Evolutionary conservation across 345 rosid species (phyloP), one percentile per base, ranked within the genome.

Genomic region (Eucalyptus sideroxylon): DNA sequence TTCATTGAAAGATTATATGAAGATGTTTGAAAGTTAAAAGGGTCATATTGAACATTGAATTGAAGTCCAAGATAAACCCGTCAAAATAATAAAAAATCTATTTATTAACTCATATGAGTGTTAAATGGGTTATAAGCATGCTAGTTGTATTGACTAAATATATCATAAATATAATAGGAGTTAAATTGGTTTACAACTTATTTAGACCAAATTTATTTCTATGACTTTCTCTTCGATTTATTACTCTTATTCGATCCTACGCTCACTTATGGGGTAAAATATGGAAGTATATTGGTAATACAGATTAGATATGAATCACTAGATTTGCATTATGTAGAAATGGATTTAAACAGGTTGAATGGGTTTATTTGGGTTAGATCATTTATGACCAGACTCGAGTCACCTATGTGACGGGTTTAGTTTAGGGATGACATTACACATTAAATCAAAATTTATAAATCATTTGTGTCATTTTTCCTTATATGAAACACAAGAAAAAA

Each of bases 381-480:
- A 53, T 19, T 53, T 19, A 53, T 53, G 59, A 53, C 0, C 0
- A 1, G 26, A 53, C 11, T 53, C 11, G 5, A 53, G 11, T 53
- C 59, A 53, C 11, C 5, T 21, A 53, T 0, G 0, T 19, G 26
- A 53, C 1, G 0, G 2, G 1, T 53, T 8, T 53, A 53, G 26
- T 56, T 69, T 5, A 31, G 12, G 19, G 6, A 21, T 6, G 12
- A 0, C 4, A 37, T 72, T 37, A 5, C 5, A 65, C 1, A 72
- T 72, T 19, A 2, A 0, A 11, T 0, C 16, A 6, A 3, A 21
- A 0, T 21, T 40, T 2, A 19, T 11, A 7, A 4, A 40, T 14
- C 30, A 34, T 10, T 37, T 9, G 4, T 5, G 24, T 34, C 8
- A 10, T 72, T 34, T 72, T 72, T 11, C 11, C 3, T 34, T 2